phyloP scores from a whole-genome alignment of 106 monocot species.

The Hemerocallis citrina region DNA sequence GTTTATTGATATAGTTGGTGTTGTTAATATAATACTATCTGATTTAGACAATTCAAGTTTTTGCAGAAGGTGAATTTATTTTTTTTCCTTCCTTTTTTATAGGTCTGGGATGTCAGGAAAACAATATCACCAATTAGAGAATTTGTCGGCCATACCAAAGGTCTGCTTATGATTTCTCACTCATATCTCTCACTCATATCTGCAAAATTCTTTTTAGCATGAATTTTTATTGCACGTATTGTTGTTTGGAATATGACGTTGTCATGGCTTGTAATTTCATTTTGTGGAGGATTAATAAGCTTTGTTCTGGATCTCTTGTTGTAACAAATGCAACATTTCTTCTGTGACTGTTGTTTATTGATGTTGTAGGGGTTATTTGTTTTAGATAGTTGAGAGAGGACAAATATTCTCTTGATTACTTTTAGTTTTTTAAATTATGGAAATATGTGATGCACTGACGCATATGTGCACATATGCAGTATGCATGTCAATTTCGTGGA shows the following conservation, averaged over 20 bases:
- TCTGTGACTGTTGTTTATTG: background rate
- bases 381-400: background rate
- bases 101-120: slow-evolving; percentile 99
- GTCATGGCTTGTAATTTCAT: background rate
- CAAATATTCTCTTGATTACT: background rate
- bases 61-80: too few species aligned
- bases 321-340: background rate
- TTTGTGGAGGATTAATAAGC: background rate
- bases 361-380: background rate
- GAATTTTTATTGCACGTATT: background rate
- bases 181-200: background rate
- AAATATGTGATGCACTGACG: too few species aligned
- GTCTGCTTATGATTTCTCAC: slow-evolving; percentile 31
- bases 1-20: background rate
- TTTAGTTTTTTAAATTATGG: background rate
- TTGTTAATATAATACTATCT: background rate
- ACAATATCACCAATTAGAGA: slow-evolving; percentile 84
- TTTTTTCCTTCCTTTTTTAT: slow-evolving; percentile 4
- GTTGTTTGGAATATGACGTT: background rate
- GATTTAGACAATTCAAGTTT: background rate
- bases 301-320: background rate
- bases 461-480: too few species aligned
- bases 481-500: too few species aligned
- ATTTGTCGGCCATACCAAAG: slow-evolving; percentile 95
- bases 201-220: background rate